Evolutionary conservation across 2,329 filamentous ascomycete genomes (phyloP).

Genomic region (Sarocladium strictum): DNA sequence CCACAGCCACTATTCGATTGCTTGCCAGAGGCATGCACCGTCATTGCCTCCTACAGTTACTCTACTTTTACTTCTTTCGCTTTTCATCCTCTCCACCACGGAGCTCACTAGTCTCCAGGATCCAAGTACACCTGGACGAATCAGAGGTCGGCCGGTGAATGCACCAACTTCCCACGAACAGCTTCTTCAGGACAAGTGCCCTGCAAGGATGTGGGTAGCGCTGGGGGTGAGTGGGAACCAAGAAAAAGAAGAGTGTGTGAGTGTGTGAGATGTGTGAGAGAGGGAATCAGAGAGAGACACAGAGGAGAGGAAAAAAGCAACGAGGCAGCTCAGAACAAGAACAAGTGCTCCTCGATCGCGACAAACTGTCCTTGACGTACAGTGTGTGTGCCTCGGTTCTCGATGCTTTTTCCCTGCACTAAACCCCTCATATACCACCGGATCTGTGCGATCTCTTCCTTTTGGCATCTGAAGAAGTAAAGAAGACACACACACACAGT

Average conservation of each 20-base stretch:
- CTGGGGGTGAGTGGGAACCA: too few relatives aligned
- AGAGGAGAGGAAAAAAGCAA: not conserved
- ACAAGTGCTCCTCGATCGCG: not conserved
- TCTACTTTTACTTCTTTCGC: not conserved
- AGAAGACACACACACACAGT: too few relatives aligned
- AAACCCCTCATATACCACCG: not conserved
- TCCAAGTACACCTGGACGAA: slow-evolving; percentile 1
- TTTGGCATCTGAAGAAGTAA: not conserved
- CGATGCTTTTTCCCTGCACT: not conserved
- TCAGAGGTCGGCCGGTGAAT: not conserved
- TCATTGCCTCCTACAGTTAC: too few relatives aligned
- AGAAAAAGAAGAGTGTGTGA: too few relatives aligned
- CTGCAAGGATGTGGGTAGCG: too few relatives aligned
- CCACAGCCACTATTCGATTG: too few relatives aligned
- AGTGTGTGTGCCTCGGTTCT: slow-evolving; percentile 1
- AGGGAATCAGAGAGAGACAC: not conserved
- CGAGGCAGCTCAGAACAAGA: too few relatives aligned
- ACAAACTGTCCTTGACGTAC: not conserved
- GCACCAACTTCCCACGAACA: not conserved
- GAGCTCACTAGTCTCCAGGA: not conserved
- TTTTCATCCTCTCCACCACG: not conserved
- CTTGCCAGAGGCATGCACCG: too few relatives aligned
- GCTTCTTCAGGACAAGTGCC: not conserved
- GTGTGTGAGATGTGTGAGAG: too few relatives aligned
- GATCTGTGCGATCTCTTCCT: not conserved